Evolutionary conservation across 305 asterid species (phyloP).

Genomic region (Caryopteris hybrid): DNA sequence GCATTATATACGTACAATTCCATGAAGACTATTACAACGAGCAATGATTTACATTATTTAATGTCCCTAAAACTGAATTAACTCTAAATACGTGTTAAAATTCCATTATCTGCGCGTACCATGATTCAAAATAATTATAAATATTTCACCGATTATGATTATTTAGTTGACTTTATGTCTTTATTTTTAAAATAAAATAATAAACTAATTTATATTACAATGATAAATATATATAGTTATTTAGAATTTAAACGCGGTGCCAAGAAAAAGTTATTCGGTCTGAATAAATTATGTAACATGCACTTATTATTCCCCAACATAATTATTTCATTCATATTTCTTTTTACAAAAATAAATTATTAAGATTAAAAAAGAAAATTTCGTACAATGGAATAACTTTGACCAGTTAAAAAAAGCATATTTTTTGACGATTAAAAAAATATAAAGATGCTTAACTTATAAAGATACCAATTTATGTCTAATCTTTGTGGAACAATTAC

Average conservation of each 20-base stretch:
- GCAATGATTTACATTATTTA: too few species aligned
- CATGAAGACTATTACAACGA: too few species aligned
- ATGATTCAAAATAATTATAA: constrained; percentile 3
- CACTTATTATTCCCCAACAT: constrained; percentile 21
- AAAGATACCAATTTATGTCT: constrained; percentile 35
- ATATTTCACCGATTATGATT: constrained; percentile 8
- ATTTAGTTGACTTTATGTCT: constrained; percentile 20
- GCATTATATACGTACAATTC: too few species aligned
- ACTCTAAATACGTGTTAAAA: neutral
- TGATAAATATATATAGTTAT: neutral
- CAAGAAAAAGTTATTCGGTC: neutral
- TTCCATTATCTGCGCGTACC: neutral
- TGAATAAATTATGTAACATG: neutral
- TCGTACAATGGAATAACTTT: constrained; percentile 25
- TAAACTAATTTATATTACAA: neutral
- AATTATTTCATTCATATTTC: constrained; percentile 17
- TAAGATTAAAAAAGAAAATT: neutral
- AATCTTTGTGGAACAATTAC: constrained; percentile 23
- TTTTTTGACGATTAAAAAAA: neutral
- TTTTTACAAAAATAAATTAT: neutral
- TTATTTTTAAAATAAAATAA: neutral
- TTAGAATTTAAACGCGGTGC: constrained; percentile 13
- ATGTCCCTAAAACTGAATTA: neutral
- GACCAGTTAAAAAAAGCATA: constrained; percentile 20
- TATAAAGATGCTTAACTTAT: constrained; percentile 14